Evolutionary conservation across 768 basidiomycete species (phyloP).

Genomic region (Suillus weaverae): DNA sequence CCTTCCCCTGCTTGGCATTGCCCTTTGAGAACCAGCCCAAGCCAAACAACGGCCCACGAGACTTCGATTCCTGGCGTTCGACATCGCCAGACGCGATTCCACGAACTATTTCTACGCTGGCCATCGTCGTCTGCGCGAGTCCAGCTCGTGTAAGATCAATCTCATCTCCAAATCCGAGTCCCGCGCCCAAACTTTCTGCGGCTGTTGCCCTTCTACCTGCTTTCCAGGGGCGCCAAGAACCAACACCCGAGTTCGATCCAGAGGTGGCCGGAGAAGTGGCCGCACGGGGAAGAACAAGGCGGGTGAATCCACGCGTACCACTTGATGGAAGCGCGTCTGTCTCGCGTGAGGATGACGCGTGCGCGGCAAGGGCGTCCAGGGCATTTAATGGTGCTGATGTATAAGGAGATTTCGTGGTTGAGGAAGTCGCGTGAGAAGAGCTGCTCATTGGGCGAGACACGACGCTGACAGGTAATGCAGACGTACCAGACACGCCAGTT

Average conservation of each 20-base stretch:
- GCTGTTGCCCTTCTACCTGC: constrained; percentile 19
- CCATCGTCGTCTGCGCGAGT: constrained; percentile 86
- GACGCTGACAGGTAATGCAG: constrained; percentile 9
- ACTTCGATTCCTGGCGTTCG: constrained; percentile 19
- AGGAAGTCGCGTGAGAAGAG: constrained; percentile 16
- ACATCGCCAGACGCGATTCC: constrained; percentile 41
- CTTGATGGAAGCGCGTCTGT: constrained; percentile 37
- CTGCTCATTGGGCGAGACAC: constrained; percentile 17
- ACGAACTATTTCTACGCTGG: constrained; percentile 74
- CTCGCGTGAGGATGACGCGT: constrained; percentile 27
- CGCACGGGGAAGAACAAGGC: constrained; percentile 51
- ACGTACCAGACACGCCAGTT: constrained; percentile 11
- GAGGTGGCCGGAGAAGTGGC: constrained; percentile 22
- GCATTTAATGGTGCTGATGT: constrained; percentile 30
- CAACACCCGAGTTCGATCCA: constrained; percentile 9
- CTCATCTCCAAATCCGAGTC: constrained; percentile 41
- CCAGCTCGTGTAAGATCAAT: constrained; percentile 77
- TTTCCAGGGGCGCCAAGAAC: constrained; percentile 26
- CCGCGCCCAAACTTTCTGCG: constrained; percentile 24
- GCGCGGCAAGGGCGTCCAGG: constrained; percentile 34
- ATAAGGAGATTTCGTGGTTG: constrained; percentile 33
- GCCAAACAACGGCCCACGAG: constrained; percentile 26
- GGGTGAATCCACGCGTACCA: constrained; percentile 60
- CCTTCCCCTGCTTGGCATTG: constrained; percentile 13
- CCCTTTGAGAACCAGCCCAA: constrained; percentile 33